Evolutionary conservation across 768 basidiomycete species (phyloP).

Genomic region (Tylopilus subfusipes): DNA sequence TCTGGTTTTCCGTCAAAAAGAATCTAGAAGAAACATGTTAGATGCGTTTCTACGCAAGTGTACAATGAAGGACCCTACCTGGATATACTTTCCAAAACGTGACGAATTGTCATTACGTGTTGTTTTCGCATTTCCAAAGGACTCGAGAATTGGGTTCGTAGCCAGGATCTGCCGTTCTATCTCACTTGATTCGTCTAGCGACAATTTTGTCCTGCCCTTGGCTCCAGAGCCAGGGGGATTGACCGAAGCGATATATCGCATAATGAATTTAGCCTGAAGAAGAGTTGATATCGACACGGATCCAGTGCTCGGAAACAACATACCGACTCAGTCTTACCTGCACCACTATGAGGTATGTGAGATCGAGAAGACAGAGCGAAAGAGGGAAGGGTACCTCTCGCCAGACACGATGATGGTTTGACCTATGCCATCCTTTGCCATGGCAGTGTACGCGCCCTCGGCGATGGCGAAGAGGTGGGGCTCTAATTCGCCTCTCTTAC

Average conservation of each 20-base stretch:
- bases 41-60: background rate
- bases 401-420: constrained; percentile 99
- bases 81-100: constrained; percentile 98
- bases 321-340: constrained; percentile 98
- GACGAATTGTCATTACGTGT: constrained; percentile 99
- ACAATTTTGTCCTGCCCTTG: constrained; percentile 65
- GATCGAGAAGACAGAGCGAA: constrained; percentile 2
- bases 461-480: constrained; percentile 99
- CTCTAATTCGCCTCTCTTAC: constrained; percentile 90
- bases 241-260: constrained; percentile 97
- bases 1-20: constrained; percentile 94
- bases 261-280: constrained; percentile 91
- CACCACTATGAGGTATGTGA: constrained; percentile 63
- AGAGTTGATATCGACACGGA: constrained; percentile 2
- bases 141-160: constrained; percentile 98
- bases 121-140: constrained; percentile 99
- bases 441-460: constrained; percentile 97
- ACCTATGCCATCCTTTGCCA: constrained; percentile 90
- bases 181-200: constrained; percentile 85
- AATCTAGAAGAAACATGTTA: constrained; percentile 54
- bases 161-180: constrained; percentile 97
- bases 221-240: constrained; percentile 70
- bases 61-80: constrained; percentile 42
- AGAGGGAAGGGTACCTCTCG: constrained; percentile 66
- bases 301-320: constrained; percentile 21